Conservation (phyloP, 2,329 filamentous ascomycete species). For the Penicillium fuscoglaucum region DNA sequence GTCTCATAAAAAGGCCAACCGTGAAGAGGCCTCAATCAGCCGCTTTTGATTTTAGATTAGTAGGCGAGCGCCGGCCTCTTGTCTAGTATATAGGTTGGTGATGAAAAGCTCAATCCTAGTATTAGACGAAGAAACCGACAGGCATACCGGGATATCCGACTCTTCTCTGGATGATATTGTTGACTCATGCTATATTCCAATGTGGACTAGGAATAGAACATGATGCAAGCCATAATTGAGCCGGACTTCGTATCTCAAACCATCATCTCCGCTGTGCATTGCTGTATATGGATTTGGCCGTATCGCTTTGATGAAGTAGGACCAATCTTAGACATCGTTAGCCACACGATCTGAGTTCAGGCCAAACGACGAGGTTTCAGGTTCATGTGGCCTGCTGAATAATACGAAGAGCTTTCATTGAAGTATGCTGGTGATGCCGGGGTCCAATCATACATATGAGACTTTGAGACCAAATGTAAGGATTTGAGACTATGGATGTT, state of each 20-base stretch:
- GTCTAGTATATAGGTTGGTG: too few relatives aligned
- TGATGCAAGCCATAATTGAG: constrained; percentile 31
- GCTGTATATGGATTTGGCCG: constrained; percentile 30
- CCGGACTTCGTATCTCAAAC: constrained; percentile 29
- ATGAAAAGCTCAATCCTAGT: too few relatives aligned
- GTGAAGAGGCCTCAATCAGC: too few relatives aligned
- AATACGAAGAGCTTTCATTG: not conserved
- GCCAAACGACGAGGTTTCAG: not conserved
- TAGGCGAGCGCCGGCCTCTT: too few relatives aligned
- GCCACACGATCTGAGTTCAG: not conserved
- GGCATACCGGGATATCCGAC: too few relatives aligned
- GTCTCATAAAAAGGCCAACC: constrained; percentile 16
- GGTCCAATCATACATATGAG: not conserved
- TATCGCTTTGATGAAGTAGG: constrained; percentile 27
- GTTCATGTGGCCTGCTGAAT: not conserved
- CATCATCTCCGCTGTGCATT: constrained; percentile 32
- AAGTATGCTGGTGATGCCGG: too few relatives aligned
- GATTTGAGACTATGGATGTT: not conserved
- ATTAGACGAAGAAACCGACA: too few relatives aligned
- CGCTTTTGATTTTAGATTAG: too few relatives aligned
- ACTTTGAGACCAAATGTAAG: not conserved
- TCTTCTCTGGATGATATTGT: too few relatives aligned
- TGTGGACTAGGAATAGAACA: not conserved
- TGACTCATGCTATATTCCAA: too few relatives aligned
- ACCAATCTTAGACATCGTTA: constrained; percentile 4